These are phyloP conservation scores for Malassezia vespertilionis DNA, from an alignment of 1,284 basidiomycete genomes.

Conservation along the genomic window DNA sequence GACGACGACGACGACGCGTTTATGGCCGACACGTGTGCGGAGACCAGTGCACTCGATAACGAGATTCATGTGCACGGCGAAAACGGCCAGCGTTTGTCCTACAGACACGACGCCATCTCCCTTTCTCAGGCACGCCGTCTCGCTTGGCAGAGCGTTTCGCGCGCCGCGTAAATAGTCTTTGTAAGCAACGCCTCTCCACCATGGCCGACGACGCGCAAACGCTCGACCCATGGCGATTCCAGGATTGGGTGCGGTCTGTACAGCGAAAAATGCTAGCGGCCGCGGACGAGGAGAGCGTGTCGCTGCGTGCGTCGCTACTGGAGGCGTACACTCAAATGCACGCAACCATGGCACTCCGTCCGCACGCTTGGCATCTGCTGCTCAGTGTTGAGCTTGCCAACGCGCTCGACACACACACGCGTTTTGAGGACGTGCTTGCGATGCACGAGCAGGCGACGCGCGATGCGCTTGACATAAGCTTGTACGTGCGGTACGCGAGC, in stretches of 20 bases:
- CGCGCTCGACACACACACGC: too few relatives aligned
- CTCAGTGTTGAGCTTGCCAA: constrained; percentile 1
- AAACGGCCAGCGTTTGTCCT: constrained; percentile 37
- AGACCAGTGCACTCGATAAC: constrained; percentile 16
- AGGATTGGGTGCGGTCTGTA: constrained; percentile 4
- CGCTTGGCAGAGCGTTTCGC: constrained; percentile 3
- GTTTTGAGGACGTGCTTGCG: constrained; percentile 14
- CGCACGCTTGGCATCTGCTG: constrained; percentile 17
- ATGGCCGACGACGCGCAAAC: constrained; percentile 8
- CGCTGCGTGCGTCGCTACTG: not conserved
- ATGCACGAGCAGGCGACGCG: constrained; percentile 20
- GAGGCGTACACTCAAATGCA: constrained; percentile 1
- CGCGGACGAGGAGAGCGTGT: not conserved
- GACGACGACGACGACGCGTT: constrained; percentile 30
- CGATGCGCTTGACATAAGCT: constrained; percentile 8
- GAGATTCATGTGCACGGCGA: constrained; percentile 39
- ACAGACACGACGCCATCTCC: constrained; percentile 39
- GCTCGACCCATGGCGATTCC: constrained; percentile 16
- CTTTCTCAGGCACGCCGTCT: constrained; percentile 33
- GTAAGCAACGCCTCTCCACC: not conserved
- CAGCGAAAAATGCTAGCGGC: constrained; percentile 8
- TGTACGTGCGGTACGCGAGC: constrained; percentile 23
- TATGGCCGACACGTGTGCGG: constrained; percentile 16
- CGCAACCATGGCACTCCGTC: constrained; percentile 4
- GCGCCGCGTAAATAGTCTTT: constrained; percentile 8